Evolutionary conservation across 345 rosid species (phyloP), one percentile per base, ranked within the genome.

Genomic region (Xanthoceras sorbifolium): DNA sequence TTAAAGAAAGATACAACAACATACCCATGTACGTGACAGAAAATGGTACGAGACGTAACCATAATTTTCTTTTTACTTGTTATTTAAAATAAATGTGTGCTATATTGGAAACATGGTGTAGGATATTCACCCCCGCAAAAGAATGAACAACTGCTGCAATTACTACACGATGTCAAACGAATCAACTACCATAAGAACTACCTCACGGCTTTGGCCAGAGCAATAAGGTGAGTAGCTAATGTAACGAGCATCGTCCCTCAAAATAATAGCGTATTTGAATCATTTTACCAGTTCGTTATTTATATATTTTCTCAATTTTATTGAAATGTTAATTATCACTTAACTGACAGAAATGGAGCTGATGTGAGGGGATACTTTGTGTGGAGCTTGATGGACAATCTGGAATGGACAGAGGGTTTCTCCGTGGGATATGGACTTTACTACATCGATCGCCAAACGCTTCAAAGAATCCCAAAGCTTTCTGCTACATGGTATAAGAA

Each of bases 371-470:
- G 87, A 23, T 87, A 84, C 72, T 84, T 84, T 29, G 50, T 82
- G 28, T 82, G 87, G 89, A 82, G 83, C 76, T 78, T 84, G 74
- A 73, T 85, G 61, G 88, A 85, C 80, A 85, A 81, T 73, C 75
- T 85, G 9, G 84, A 85, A 59, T 85, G 88, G 86, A 28, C 38
- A 26, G 70, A 78, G 6, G 88, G 88, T 4, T 85, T 78, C 48
- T 52, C 70, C 0, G 31, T n/a, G 25, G 28, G 48, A 36, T 85
- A 32, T n/a, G 86, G 88, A 28, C 55, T 85, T 5, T 74, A 73
- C 54, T 66, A 60, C 29, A 82, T 85, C 6, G 84, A 85, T 65
- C 77, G 83, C 44, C 25, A 8, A 31, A 82, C 81, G 0, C 84
- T 85, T 40, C 5, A 69, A 31, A 72, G 86, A 32, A 79, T 32